Evolutionary conservation across 2,329 filamentous ascomycete genomes (phyloP), one percentile per base, ranked within the genome.

Genomic region (Cordyceps cateniannulata): DNA sequence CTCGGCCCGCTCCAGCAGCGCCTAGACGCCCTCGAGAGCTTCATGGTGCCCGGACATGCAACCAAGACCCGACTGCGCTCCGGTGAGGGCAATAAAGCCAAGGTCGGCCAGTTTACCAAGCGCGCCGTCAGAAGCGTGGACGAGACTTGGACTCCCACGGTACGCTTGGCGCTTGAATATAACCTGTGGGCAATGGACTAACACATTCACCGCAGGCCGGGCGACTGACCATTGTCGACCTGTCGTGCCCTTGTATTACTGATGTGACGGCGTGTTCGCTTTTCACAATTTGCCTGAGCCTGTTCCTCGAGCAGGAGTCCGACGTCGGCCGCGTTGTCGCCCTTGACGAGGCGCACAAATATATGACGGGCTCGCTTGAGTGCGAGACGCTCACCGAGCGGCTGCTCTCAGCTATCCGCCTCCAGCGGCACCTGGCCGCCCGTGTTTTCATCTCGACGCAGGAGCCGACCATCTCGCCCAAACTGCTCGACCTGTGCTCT

Each of bases 291-390:
- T 86, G 83, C 20, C 74, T 92, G 5, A 78, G 79, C 1, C 71
- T 89, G 0, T 90, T 89, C 67, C 70, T 89, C 0, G 80, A 86
- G 60, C 75, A 81, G 50, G 71, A 78, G 0, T 64, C 70, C 0
- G 70, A 69, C 0, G 66, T 77, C 0, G 82, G 86, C 1, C 79
- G 84, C 9, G 76, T 91, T 44, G 73, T 92, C 16, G 87, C 86
- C 0, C 74, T 91, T 0, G 88, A 92, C 63, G 88, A 92, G 68
- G 89, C 89, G 0, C 89, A 93, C 68, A 91, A 91, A 74, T 90
- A 86, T 68, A 83, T 90, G 79, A 80, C 79, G 25, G 75, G 77
- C 0, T 80, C 81, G 0, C 70, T 76, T 1, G 83, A 85, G 44
- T 80, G 82, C 1, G 69, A 73, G 3, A 74, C 73, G 0, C 77